Percentiles rank a stretch among this genome's conserved stretches.
These are phyloP conservation scores for Jacaranda mimosifolia DNA, from an alignment of 257 asterid genomes.

Conservation along the genomic window DNA sequence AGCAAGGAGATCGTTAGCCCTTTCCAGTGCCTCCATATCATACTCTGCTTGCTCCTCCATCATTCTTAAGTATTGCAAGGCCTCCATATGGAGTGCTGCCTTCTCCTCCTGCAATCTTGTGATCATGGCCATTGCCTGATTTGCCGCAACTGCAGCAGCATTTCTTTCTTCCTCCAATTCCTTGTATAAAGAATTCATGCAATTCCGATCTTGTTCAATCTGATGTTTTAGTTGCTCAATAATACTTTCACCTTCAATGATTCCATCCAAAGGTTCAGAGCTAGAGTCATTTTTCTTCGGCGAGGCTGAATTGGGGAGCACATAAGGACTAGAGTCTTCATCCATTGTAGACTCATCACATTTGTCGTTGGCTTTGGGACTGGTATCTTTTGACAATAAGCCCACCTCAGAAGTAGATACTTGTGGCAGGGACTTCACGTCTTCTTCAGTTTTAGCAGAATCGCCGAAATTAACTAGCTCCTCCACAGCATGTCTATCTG, in stretches of 20 bases:
- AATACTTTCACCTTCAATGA: slow-evolving; percentile 65
- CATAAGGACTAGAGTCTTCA: slow-evolving; percentile 41
- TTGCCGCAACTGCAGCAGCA: slow-evolving; percentile 84
- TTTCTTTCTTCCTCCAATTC: slow-evolving; percentile 92
- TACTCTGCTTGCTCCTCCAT: slow-evolving; percentile 98
- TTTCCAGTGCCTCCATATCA: slow-evolving; percentile 84
- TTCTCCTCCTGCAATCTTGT: slow-evolving; percentile 96
- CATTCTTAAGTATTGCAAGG: slow-evolving; percentile 88
- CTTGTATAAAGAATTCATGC: slow-evolving; percentile 62
- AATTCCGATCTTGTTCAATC: slow-evolving; percentile 57
- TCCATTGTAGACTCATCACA: slow-evolving; percentile 38
- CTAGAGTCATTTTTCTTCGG: slow-evolving; percentile 45
- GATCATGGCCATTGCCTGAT: slow-evolving; percentile 93
- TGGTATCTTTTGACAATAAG: neutral
- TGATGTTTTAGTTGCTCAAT: slow-evolving; percentile 61
- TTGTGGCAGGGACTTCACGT: slow-evolving; percentile 29
- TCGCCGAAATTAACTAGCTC: slow-evolving; percentile 37
- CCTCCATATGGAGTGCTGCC: slow-evolving; percentile 94
- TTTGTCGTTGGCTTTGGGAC: slow-evolving; percentile 26
- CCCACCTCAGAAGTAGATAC: slow-evolving; percentile 38
- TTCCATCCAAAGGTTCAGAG: slow-evolving; percentile 50
- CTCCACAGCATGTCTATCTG: slow-evolving; percentile 35
- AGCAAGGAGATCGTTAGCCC: slow-evolving; percentile 78
- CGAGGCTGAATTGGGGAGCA: slow-evolving; percentile 43
- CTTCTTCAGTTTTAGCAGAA: slow-evolving; percentile 44